Percentiles rank a stretch among this genome's conserved stretches.
These are phyloP conservation scores for Nepenthes mirabilis DNA, from an alignment of 148 eudicot genomes.

Conservation along the genomic window DNA sequence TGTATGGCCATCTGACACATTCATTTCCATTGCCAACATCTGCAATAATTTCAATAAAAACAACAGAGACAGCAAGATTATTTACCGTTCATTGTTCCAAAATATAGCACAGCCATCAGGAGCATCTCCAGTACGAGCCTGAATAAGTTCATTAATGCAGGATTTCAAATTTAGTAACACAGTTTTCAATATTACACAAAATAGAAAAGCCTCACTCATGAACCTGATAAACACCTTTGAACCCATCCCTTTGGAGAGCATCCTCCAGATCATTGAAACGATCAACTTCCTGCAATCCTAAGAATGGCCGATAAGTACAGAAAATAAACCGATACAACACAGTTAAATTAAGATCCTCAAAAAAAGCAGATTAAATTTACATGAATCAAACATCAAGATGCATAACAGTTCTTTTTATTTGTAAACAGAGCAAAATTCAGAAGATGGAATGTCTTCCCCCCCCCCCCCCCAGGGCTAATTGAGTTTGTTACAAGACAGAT, in stretches of 20 bases:
- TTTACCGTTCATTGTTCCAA: constrained; percentile 70
- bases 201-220: not conserved
- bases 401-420: too few species aligned
- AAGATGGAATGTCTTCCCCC: too few species aligned
- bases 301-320: not conserved
- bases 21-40: not conserved
- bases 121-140: constrained; percentile 85
- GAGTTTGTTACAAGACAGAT: too few species aligned
- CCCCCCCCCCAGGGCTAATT: too few species aligned
- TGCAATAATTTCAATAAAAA: not conserved
- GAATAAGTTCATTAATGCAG: not conserved
- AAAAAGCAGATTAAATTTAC: not conserved
- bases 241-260: constrained; percentile 51
- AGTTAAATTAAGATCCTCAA: not conserved
- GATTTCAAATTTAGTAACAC: not conserved
- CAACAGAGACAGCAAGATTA: not conserved
- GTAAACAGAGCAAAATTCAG: too few species aligned
- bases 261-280: constrained; percentile 48
- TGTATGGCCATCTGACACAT: not conserved
- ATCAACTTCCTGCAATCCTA: constrained; percentile 65
- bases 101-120: constrained; percentile 89
- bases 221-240: constrained; percentile 64
- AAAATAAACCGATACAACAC: not conserved
- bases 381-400: too few species aligned
- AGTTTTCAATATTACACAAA: not conserved